A percentile compares a stretch with the other conserved stretches of the same genome.
Evolutionary conservation across 2,329 filamentous ascomycete species (phyloP).

Genomic region (Diaporthe helianthi): DNA sequence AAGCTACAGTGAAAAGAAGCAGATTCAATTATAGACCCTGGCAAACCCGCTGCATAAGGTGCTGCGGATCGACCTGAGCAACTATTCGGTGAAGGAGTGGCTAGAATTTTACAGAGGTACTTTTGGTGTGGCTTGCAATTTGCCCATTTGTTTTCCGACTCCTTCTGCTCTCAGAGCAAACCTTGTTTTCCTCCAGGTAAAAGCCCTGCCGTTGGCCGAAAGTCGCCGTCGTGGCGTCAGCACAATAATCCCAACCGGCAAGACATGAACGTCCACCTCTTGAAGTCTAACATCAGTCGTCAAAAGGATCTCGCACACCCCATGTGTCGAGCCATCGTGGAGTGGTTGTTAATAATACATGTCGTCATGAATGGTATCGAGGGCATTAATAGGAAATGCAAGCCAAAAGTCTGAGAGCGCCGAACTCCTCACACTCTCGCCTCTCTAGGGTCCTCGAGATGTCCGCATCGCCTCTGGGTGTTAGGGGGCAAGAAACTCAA

Average conservation of each 20-base stretch:
- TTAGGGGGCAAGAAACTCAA: background rate
- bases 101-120: conserved; percentile 37
- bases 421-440: conserved; percentile 20
- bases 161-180: conserved; percentile 2
- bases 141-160: conserved; percentile 1
- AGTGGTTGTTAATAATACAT: conserved; percentile 32
- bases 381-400: background rate
- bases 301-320: background rate
- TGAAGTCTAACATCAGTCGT: conserved; percentile 19
- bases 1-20: conserved; percentile 17
- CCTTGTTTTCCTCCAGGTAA: background rate
- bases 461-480: background rate
- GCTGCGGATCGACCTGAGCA: conserved; percentile 8
- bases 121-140: conserved; percentile 27
- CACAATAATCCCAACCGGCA: conserved; percentile 16
- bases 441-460: conserved; percentile 27
- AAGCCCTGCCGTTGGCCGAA: conserved; percentile 13
- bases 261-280: conserved; percentile 20
- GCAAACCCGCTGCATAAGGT: background rate
- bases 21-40: conserved; percentile 25
- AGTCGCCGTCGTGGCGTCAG: background rate
- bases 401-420: background rate
- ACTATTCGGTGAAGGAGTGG: conserved; percentile 35
- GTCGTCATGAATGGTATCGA: background rate
- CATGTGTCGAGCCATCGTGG: background rate